Evolutionary conservation across 2,329 filamentous ascomycete genomes (phyloP).

Genomic region (Aquanectria penicillioides): DNA sequence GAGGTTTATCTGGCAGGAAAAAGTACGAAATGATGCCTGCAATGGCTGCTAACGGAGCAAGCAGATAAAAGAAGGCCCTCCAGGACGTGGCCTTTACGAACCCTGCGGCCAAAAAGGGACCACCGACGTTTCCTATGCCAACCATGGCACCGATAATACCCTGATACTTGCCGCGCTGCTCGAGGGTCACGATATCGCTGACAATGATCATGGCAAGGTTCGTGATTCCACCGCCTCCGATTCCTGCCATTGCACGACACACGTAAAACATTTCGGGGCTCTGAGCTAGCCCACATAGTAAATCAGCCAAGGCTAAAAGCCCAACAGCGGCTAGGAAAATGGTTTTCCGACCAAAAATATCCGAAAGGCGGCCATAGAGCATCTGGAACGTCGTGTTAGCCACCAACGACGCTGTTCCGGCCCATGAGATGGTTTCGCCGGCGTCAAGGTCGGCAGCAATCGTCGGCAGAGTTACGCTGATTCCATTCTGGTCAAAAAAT

Average conservation of each 20-base stretch:
- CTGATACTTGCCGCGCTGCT: constrained; percentile 66
- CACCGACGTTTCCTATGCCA: constrained; percentile 53
- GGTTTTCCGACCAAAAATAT: constrained; percentile 69
- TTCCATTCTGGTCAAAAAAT: constrained; percentile 67
- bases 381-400: constrained; percentile 72
- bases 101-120: constrained; percentile 54
- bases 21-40: constrained; percentile 57
- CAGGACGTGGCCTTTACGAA: constrained; percentile 51
- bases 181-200: constrained; percentile 66
- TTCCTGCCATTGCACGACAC: constrained; percentile 68
- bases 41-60: constrained; percentile 59
- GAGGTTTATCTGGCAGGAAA: constrained; percentile 62
- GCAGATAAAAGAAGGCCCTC: constrained; percentile 55
- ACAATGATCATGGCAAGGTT: constrained; percentile 71
- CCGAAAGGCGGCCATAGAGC: constrained; percentile 69
- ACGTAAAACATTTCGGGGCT: constrained; percentile 68
- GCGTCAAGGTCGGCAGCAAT: constrained; percentile 59
- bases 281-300: constrained; percentile 67
- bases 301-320: constrained; percentile 64
- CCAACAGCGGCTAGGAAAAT: constrained; percentile 64
- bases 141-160: constrained; percentile 54
- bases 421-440: constrained; percentile 63
- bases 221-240: constrained; percentile 70
- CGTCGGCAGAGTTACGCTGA: constrained; percentile 60
- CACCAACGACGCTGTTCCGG: constrained; percentile 62